phyloP scores from a whole-genome alignment of 1,284 basidiomycete species.

The Apiotrichum sp. region DNA sequence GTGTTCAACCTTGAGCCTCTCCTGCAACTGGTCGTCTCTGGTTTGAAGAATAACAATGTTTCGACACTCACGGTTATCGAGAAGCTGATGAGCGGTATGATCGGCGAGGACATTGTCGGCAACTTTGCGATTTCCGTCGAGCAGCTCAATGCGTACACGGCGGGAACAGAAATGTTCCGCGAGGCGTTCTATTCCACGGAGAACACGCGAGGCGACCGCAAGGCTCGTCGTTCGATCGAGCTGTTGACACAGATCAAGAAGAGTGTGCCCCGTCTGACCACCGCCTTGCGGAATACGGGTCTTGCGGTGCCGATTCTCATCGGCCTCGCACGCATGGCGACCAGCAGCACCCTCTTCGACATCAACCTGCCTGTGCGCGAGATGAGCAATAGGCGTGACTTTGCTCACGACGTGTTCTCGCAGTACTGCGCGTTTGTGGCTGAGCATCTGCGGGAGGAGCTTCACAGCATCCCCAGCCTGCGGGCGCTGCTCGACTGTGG shows the following conservation, averaged over 20 bases:
- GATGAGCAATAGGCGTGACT: conserved; percentile 76
- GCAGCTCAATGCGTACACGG: conserved; percentile 82
- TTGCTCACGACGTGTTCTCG: conserved; percentile 54
- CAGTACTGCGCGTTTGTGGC: conserved; percentile 53
- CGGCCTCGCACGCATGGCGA: conserved; percentile 76
- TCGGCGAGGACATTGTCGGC: conserved; percentile 83
- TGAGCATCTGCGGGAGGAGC: conserved; percentile 45
- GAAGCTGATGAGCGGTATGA: conserved; percentile 92
- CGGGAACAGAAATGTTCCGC: conserved; percentile 76
- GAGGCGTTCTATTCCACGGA: conserved; percentile 58
- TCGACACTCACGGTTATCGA: conserved; percentile 86
- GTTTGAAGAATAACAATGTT: conserved; percentile 72
- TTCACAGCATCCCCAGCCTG: conserved; percentile 56
- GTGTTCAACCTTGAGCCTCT: conserved; percentile 72
- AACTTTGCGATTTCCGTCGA: conserved; percentile 67
- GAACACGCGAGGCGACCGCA: conserved; percentile 31
- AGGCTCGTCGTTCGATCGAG: conserved; percentile 4
- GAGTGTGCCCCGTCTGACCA: conserved; percentile 57
- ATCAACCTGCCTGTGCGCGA: conserved; percentile 28
- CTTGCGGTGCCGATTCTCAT: conserved; percentile 77
- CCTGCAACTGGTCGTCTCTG: conserved; percentile 85
- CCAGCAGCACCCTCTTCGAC: conserved; percentile 30
- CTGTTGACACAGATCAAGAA: conserved; percentile 30
- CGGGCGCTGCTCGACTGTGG: conserved; percentile 68
- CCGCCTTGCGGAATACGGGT: conserved; percentile 61